These are phyloP conservation scores for Globisporangium spinosum DNA, from an alignment of 352 stramenopile genomes.

Conservation along the genomic window DNA sequence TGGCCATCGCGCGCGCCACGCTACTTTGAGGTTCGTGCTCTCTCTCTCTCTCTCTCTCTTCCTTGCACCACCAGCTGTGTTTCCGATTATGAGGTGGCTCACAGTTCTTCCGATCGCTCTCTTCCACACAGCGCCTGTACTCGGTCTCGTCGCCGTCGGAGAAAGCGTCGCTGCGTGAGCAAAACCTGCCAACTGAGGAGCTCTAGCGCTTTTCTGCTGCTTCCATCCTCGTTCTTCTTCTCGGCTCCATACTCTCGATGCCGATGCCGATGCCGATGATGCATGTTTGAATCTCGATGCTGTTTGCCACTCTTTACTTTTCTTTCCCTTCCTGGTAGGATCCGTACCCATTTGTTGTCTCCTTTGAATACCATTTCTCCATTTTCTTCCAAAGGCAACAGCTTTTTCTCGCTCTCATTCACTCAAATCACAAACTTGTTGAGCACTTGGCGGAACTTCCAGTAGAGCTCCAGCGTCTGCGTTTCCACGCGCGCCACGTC, in stretches of 20 bases:
- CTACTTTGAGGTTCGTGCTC: slow-evolving; percentile 67
- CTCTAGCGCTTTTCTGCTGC: slow-evolving; percentile 20
- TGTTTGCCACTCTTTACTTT: not conserved
- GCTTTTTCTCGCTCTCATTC: not conserved
- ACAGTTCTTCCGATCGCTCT: not conserved
- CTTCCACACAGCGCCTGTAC: slow-evolving; percentile 46
- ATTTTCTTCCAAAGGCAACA: not conserved
- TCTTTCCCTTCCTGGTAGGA: not conserved
- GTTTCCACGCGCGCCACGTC: slow-evolving; percentile 38
- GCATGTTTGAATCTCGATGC: not conserved
- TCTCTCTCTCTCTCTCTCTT: not conserved
- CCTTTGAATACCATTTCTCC: not conserved
- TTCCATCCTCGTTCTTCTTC: too few species aligned
- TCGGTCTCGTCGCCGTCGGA: slow-evolving; percentile 66
- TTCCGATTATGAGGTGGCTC: not conserved
- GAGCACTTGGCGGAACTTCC: slow-evolving; percentile 38
- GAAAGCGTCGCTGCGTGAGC: slow-evolving; percentile 59
- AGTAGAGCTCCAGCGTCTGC: slow-evolving; percentile 51
- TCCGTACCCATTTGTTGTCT: not conserved
- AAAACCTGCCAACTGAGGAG: slow-evolving; percentile 60
- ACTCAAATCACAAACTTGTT: slow-evolving; percentile 41
- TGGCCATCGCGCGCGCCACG: slow-evolving; percentile 64
- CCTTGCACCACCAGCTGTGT: not conserved
- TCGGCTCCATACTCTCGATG: not conserved
- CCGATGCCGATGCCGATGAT: not conserved